Base-by-base conservation (phyloP, 1,284 basidiomycete genomes). In the Thecaphora thlaspeos region DNA sequence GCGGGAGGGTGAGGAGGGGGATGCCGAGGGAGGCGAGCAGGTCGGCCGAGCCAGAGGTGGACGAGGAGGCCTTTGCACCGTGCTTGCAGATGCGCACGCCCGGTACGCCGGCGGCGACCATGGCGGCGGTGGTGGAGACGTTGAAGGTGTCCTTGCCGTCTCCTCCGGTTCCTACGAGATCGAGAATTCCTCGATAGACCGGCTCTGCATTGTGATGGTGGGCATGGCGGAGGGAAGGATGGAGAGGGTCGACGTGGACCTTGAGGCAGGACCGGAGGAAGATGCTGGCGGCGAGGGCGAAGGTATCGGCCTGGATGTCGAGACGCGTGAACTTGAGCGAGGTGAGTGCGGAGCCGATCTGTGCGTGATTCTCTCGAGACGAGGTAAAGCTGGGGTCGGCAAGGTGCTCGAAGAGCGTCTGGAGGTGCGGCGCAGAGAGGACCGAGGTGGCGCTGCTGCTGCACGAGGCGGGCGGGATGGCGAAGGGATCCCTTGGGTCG, bases 131-230 rank as follows among this genome's bases (percentile, higher is more conserved):
- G 0, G 94, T 97, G 72, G 91, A 94, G 41, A 97, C 93, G 78
- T 98, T 97, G 83, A 94, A 98, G 0, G 94, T 89, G 73, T 97
- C 91, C 80, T 94, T 87, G 0, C 93, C 93, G 80, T 97, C 94
- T 12, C 94, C 94, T n/a, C 94, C 94, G 0, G 87, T 89, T 15
- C 88, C 84, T 47, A 87, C 87, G 34, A 77, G 48, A 41, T 77
- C 75, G 24, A 77, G 46, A 14, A 61, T 62, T 15, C 75, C 75
- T 3, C 41, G 23, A 42, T 77, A 77, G 9, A 11, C 38, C 14
- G 39, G 32, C 36, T 50, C 19, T 17, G 19, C 23, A 26, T 46
- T 14, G 18, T 21, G 8, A 8, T 7, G 28, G 7, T 30, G 28
- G 7, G 14, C 8, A 8, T 30, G 32, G 32, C 9, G 32, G 32